These are phyloP conservation scores for Wallacemonas sp. DNA, from an alignment of 208 protist genomes.

Conservation along the genomic window DNA sequence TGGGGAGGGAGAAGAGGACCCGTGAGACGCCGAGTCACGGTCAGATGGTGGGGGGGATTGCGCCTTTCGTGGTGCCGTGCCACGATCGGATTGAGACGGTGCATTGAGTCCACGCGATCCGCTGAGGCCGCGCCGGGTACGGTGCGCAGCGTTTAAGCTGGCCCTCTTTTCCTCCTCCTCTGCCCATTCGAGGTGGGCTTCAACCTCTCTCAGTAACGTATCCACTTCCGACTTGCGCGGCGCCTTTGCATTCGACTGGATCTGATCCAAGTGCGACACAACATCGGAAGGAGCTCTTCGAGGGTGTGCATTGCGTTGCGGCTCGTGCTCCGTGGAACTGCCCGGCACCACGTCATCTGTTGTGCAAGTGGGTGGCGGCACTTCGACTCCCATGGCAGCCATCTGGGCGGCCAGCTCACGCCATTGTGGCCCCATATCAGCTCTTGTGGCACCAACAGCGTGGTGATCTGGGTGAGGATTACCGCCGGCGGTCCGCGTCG, in stretches of 20 bases:
- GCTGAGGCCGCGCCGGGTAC: too few species aligned
- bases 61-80: too few species aligned
- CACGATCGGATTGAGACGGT: too few species aligned
- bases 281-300: constrained; percentile 8
- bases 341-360: too few species aligned
- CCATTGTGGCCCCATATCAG: constrained; percentile 4
- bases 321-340: too few species aligned
- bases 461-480: background rate
- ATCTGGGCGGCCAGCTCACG: constrained; percentile 2
- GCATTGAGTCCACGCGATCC: too few species aligned
- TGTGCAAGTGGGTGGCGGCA: background rate
- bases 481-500: background rate
- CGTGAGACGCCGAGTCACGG: too few species aligned
- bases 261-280: constrained; percentile 19
- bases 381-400: constrained; percentile 9
- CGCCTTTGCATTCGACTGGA: constrained; percentile 22
- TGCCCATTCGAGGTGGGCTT: constrained; percentile 22
- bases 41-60: too few species aligned
- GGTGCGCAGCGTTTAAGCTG: background rate
- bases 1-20: too few species aligned
- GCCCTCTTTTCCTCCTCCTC: background rate
- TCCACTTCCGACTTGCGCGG: constrained; percentile 30
- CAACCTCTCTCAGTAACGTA: constrained; percentile 36
- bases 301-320: too few species aligned
- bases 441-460: background rate